Percentiles rank a stretch among this genome's conserved stretches.
Evolutionary conservation across 2,329 filamentous ascomycete genomes (phyloP).

Genomic region (Penicillium sp.): DNA sequence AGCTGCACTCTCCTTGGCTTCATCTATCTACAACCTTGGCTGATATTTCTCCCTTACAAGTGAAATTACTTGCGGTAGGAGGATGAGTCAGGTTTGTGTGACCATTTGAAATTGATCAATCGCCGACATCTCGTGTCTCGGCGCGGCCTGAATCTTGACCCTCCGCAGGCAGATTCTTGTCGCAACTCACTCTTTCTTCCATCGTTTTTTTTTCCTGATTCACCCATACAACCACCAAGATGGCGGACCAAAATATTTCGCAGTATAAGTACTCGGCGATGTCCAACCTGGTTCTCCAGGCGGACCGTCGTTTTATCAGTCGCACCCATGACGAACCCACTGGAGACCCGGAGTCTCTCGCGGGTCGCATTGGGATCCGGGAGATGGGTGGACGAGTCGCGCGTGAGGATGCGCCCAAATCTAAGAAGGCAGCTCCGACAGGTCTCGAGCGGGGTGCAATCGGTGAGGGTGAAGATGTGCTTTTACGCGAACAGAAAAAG

Average conservation of each 20-base stretch:
- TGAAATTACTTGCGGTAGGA: slow-evolving; percentile 32
- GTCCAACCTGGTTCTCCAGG: slow-evolving; percentile 99
- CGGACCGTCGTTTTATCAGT: slow-evolving; percentile 92
- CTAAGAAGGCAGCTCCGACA: slow-evolving; percentile 71
- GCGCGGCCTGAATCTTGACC: slow-evolving; percentile 36
- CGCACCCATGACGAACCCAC: slow-evolving; percentile 92
- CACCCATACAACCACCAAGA: slow-evolving; percentile 42
- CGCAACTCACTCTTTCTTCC: slow-evolving; percentile 26
- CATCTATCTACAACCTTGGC: slow-evolving; percentile 25
- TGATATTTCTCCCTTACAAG: slow-evolving; percentile 30
- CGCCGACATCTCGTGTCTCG: slow-evolving; percentile 29
- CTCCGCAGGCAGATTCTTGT: slow-evolving; percentile 32
- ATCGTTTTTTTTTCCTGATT: slow-evolving; percentile 15
- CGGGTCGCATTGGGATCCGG: slow-evolving; percentile 85
- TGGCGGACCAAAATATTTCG: slow-evolving; percentile 76
- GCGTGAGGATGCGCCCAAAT: slow-evolving; percentile 75
- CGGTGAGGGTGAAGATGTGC: slow-evolving; percentile 77
- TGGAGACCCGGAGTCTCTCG: slow-evolving; percentile 94
- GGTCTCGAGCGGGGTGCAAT: slow-evolving; percentile 73
- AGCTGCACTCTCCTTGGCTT: slow-evolving; percentile 27
- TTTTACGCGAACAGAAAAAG: slow-evolving; percentile 82
- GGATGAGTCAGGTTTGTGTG: slow-evolving; percentile 42
- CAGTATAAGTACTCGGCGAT: slow-evolving; percentile 99
- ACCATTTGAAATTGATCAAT: slow-evolving; percentile 25
- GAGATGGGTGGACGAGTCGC: slow-evolving; percentile 90